phyloP scores from a whole-genome alignment of 2,329 filamentous ascomycete species.

The Sporothrix luriei region DNA sequence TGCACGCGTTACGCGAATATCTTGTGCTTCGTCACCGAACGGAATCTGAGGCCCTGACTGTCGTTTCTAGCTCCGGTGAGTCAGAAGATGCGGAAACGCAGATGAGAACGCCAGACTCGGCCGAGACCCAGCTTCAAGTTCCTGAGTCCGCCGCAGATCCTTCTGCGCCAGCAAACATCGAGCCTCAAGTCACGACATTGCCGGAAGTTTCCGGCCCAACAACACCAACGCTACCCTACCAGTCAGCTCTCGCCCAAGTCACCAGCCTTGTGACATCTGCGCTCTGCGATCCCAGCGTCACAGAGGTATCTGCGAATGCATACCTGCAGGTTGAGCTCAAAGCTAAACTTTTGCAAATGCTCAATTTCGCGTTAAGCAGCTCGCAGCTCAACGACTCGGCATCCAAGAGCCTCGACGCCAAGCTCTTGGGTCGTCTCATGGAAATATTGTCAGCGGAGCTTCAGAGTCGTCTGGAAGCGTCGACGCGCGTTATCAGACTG shows the following conservation, averaged over 20 bases:
- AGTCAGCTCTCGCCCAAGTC: conserved; percentile 48
- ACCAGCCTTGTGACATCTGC: conserved; percentile 61
- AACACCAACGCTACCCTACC: conserved; percentile 34
- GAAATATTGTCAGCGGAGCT: conserved; percentile 39
- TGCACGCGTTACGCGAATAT: conserved; percentile 67
- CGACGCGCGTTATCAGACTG: conserved; percentile 36
- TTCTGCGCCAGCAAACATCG: neutral
- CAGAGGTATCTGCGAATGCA: conserved; percentile 49
- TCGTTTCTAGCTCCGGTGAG: neutral
- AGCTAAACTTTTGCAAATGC: conserved; percentile 58
- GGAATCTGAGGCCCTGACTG: neutral
- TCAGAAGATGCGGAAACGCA: neutral
- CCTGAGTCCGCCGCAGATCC: neutral
- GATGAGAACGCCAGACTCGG: conserved; percentile 17
- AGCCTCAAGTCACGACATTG: neutral
- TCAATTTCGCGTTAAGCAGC: conserved; percentile 56
- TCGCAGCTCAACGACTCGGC: conserved; percentile 32
- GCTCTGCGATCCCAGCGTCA: conserved; percentile 60
- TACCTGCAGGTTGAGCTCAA: conserved; percentile 54
- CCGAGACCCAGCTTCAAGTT: neutral
- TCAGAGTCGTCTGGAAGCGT: conserved; percentile 26
- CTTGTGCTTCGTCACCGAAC: conserved; percentile 49
- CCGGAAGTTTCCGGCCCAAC: conserved; percentile 34
- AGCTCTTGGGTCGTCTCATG: conserved; percentile 42
- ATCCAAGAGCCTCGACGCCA: conserved; percentile 37